Evolutionary conservation across 2,329 filamentous ascomycete genomes (phyloP).

Genomic region (Davidsoniella virescens): DNA sequence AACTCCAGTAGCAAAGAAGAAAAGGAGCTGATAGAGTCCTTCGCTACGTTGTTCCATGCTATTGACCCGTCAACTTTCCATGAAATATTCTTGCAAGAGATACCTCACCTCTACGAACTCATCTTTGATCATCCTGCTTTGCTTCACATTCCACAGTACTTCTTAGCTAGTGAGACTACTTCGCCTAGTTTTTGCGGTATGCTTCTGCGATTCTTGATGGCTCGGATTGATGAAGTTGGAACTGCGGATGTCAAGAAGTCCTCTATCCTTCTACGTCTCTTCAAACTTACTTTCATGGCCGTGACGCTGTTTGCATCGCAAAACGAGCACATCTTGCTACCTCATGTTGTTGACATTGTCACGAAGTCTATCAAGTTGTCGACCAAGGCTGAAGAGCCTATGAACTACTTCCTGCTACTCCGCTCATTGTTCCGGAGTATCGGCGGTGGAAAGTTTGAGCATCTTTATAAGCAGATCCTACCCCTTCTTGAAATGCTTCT

Average conservation of each 20-base stretch:
- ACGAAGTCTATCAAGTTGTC: constrained; percentile 94
- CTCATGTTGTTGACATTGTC: constrained; percentile 92
- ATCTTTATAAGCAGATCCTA: constrained; percentile 94
- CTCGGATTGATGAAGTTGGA: constrained; percentile 85
- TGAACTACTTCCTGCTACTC: constrained; percentile 94
- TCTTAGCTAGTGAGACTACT: constrained; percentile 95
- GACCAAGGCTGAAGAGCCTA: constrained; percentile 87
- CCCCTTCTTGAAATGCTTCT: constrained; percentile 93
- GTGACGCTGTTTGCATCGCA: constrained; percentile 88
- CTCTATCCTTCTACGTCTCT: constrained; percentile 79
- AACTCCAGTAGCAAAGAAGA: constrained; percentile 88
- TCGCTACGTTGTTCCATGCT: constrained; percentile 95
- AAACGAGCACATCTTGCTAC: constrained; percentile 88
- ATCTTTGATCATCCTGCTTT: constrained; percentile 93
- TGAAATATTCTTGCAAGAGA: constrained; percentile 95
- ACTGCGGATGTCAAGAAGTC: constrained; percentile 84
- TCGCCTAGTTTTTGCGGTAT: constrained; percentile 96
- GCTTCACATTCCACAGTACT: constrained; percentile 91
- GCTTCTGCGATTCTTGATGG: constrained; percentile 94
- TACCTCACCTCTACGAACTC: constrained; percentile 90
- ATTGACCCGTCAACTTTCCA: constrained; percentile 97
- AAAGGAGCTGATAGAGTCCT: constrained; percentile 92
- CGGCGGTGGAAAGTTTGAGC: constrained; percentile 90
- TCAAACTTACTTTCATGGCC: constrained; percentile 98
- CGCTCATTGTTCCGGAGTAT: constrained; percentile 91